These are phyloP conservation scores for Salix purpurea DNA, from an alignment of 345 rosid species.

Conservation along the genomic window DNA sequence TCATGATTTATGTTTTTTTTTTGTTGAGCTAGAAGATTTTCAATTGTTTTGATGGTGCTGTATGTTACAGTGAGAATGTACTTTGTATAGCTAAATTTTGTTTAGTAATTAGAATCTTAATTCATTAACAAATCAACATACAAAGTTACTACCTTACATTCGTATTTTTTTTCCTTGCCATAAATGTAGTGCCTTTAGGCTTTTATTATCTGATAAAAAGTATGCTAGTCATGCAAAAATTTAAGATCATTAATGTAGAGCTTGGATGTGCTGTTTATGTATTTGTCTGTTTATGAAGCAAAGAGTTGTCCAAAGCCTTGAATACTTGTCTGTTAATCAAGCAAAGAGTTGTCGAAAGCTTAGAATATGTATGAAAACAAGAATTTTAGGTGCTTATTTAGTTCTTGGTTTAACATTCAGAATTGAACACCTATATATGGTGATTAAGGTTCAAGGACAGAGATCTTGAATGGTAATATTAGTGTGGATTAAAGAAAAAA, in stretches of 20 bases:
- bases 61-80: neutral
- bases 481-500: neutral
- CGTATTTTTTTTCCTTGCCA: neutral
- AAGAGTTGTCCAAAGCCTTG: no score
- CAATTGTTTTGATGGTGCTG: no score
- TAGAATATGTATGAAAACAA: no score
- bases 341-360: no score
- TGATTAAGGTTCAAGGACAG: neutral
- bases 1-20: no score
- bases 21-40: no score
- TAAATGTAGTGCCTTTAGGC: neutral
- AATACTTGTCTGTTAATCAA: no score
- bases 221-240: neutral
- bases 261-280: neutral
- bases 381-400: no score
- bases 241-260: neutral
- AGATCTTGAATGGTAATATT: neutral
- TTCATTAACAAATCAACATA: neutral
- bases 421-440: neutral
- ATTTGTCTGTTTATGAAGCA: no score
- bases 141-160: no score
- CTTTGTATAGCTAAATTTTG: neutral
- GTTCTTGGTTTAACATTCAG: neutral
- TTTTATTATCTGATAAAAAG: neutral
- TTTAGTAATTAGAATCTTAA: neutral